Percentiles rank a stretch among this genome's conserved stretches.
These are phyloP conservation scores for Sophora flavescens DNA, from an alignment of 306 rosid species.

Conservation along the genomic window DNA sequence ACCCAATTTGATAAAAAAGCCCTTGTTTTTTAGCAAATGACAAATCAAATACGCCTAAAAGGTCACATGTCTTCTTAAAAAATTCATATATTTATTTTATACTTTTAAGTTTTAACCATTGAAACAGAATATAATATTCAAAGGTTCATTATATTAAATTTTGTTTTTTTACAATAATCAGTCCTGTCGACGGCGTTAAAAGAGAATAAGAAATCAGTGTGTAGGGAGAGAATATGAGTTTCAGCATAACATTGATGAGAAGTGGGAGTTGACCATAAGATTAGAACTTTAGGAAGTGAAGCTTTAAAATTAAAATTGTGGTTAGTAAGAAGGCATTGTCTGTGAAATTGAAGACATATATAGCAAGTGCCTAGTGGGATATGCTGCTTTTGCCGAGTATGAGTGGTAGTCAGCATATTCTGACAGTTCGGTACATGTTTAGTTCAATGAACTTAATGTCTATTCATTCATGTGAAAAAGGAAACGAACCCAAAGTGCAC, in stretches of 20 bases:
- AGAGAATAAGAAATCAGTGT: too few relatives aligned
- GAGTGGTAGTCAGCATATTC: slow-evolving; percentile 10
- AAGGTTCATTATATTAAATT: too few relatives aligned
- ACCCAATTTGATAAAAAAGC: too few relatives aligned
- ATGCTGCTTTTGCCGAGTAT: slow-evolving; percentile 24
- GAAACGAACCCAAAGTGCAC: slow-evolving; percentile 20
- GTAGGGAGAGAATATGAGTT: neutral
- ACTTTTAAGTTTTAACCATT: too few relatives aligned
- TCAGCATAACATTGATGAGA: neutral
- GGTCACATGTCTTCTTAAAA: too few relatives aligned
- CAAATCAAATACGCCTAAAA: too few relatives aligned
- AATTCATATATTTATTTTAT: too few relatives aligned
- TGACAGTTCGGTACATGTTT: slow-evolving; percentile 21
- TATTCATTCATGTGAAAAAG: slow-evolving; percentile 3
- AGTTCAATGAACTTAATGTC: slow-evolving; percentile 46
- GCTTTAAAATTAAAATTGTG: slow-evolving; percentile 21
- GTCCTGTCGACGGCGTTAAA: too few relatives aligned
- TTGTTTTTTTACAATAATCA: too few relatives aligned
- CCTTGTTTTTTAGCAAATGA: too few relatives aligned
- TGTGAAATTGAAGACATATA: slow-evolving; percentile 41
- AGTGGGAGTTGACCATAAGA: neutral
- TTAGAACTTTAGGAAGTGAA: slow-evolving; percentile 24
- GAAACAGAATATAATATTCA: too few relatives aligned
- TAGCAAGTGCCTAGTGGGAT: slow-evolving; percentile 41
- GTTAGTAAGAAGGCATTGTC: slow-evolving; percentile 22